Conservation (phyloP, 495 filamentous ascomycete genomes). For the Aspergillus conjunctus region DNA sequence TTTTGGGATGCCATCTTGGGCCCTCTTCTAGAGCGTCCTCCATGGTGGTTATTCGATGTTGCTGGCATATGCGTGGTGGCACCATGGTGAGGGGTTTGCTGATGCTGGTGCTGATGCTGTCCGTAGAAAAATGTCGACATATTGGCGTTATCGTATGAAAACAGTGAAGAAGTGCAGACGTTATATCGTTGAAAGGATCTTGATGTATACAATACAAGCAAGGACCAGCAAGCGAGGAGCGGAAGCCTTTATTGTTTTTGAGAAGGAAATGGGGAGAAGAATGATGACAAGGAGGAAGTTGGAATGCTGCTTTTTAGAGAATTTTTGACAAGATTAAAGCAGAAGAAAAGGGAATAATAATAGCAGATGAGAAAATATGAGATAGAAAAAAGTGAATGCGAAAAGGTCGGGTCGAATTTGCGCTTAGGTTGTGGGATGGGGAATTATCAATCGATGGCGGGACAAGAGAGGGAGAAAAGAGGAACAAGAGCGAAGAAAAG, state of each 20-base stretch:
- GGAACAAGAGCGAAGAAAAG: slow-evolving; percentile 28
- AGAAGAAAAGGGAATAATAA: slow-evolving; percentile 28
- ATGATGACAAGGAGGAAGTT: slow-evolving; percentile 24
- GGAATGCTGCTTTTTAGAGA: slow-evolving; percentile 32
- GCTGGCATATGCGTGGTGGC: slow-evolving; percentile 46
- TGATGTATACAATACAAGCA: slow-evolving; percentile 34
- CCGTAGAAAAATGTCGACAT: slow-evolving; percentile 82
- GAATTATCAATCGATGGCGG: slow-evolving; percentile 34
- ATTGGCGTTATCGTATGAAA: slow-evolving; percentile 36
- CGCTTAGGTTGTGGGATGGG: slow-evolving; percentile 35
- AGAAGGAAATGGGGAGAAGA: slow-evolving; percentile 29
- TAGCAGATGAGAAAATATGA: slow-evolving; percentile 26
- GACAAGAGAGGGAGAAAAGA: slow-evolving; percentile 35
- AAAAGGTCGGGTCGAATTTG: slow-evolving; percentile 25
- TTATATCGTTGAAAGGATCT: slow-evolving; percentile 28
- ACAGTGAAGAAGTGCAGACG: slow-evolving; percentile 15
- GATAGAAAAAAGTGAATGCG: slow-evolving; percentile 30
- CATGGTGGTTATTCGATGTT: slow-evolving; percentile 74
- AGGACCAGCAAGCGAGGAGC: slow-evolving; percentile 18
- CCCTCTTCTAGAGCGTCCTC: slow-evolving; percentile 82
- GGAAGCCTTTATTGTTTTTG: slow-evolving; percentile 10
- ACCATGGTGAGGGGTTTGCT: slow-evolving; percentile 53
- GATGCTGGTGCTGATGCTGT: slow-evolving; percentile 56
- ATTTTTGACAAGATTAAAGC: slow-evolving; percentile 38
- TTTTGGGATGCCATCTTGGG: slow-evolving; percentile 81